Conservation (phyloP, 257 asterid genomes). For the Rauvolfia tetraphylla region DNA sequence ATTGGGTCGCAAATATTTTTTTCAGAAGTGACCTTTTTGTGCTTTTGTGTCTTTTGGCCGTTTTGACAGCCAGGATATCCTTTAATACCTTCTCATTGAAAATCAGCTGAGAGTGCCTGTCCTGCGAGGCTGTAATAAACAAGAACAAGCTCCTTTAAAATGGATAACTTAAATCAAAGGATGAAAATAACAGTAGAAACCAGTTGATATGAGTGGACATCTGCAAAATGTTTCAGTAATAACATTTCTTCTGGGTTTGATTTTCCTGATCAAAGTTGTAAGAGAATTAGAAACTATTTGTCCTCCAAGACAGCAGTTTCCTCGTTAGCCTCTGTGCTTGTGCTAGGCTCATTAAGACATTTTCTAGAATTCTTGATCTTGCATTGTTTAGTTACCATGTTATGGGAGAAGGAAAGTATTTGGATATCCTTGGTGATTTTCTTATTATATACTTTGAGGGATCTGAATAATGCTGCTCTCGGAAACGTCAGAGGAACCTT, state of each 20-base stretch:
- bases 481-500: neutral
- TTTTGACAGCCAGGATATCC: slow-evolving; percentile 3
- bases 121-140: neutral
- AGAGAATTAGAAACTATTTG: neutral
- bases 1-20: neutral
- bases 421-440: neutral
- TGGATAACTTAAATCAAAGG: neutral
- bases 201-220: neutral
- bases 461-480: neutral
- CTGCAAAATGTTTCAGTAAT: neutral
- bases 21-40: neutral
- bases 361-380: neutral
- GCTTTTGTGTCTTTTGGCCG: neutral
- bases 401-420: neutral
- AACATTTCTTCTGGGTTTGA: neutral
- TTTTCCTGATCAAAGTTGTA: neutral
- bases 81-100: neutral
- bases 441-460: neutral
- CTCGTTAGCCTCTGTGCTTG: neutral
- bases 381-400: neutral
- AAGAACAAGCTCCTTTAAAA: neutral
- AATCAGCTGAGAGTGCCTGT: neutral
- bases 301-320: neutral
- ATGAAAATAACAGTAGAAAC: neutral
- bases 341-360: neutral